phyloP scores from a whole-genome alignment of 495 filamentous ascomycete genomes.

The Talaromyces proteolyticus region DNA sequence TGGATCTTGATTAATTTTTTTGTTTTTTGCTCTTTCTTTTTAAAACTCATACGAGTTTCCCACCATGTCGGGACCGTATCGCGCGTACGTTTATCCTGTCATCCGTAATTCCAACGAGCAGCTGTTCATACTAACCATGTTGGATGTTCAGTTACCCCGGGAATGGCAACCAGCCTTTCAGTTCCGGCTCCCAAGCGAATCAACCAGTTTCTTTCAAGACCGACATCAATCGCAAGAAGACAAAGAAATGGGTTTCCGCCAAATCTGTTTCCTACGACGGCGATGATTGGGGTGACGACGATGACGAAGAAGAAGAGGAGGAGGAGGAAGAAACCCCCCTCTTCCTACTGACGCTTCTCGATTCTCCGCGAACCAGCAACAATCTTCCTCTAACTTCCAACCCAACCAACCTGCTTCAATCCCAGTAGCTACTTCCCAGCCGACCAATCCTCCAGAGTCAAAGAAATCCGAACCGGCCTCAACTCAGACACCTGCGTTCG shows the following conservation, averaged over 20 bases:
- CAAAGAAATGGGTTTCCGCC: conserved; percentile 91
- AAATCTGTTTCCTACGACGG: conserved; percentile 85
- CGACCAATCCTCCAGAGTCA: neutral
- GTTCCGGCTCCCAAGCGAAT: conserved; percentile 14
- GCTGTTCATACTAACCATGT: neutral
- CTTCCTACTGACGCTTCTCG: neutral
- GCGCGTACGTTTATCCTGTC: neutral
- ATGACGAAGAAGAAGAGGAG: conserved; percentile 66
- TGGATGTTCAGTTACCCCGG: conserved; percentile 4
- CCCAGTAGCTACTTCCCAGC: neutral
- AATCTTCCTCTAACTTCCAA: neutral
- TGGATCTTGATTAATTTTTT: neutral
- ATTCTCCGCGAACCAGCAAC: neutral
- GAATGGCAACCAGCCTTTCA: conserved; percentile 6
- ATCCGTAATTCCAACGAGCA: neutral
- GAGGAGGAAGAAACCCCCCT: conserved; percentile 16
- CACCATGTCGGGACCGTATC: neutral
- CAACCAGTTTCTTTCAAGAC: conserved; percentile 58
- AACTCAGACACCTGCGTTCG: conserved; percentile 53
- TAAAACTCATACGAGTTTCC: neutral
- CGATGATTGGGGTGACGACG: conserved; percentile 87
- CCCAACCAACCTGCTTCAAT: neutral
- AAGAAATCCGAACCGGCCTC: conserved; percentile 4
- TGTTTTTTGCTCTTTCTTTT: no score
- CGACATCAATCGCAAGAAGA: conserved; percentile 87